Evolutionary conservation across 345 rosid species (phyloP).

Genomic region (Eucalyptus erythrocorys): DNA sequence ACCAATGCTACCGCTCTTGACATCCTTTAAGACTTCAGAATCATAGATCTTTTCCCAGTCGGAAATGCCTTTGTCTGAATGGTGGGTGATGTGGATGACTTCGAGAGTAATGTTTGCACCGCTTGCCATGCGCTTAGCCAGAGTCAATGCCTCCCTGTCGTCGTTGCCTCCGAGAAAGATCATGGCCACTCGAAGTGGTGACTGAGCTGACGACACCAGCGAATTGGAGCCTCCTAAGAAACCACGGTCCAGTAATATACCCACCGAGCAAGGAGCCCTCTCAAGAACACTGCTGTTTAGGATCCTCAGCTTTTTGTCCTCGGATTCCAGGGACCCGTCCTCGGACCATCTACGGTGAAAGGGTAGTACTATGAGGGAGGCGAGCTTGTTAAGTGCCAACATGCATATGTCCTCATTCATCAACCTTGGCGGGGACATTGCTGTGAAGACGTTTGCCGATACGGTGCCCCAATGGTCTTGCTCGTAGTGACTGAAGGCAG

Average conservation of each 20-base stretch:
- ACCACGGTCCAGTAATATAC: slow-evolving; percentile 16
- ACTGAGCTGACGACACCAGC: background rate
- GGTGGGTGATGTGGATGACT: background rate
- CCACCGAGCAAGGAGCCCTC: slow-evolving; percentile 24
- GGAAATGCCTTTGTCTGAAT: background rate
- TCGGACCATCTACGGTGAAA: slow-evolving; percentile 21
- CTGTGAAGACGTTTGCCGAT: slow-evolving; percentile 12
- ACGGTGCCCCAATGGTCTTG: background rate
- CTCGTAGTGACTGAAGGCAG: slow-evolving; percentile 9
- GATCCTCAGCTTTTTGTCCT: background rate
- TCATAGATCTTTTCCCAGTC: background rate
- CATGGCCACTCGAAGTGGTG: background rate
- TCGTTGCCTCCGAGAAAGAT: slow-evolving; percentile 22
- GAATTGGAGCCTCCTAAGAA: background rate
- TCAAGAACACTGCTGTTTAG: slow-evolving; percentile 17
- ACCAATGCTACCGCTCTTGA: background rate
- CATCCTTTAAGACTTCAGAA: background rate
- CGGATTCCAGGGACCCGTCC: slow-evolving; percentile 7
- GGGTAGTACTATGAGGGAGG: slow-evolving; percentile 24
- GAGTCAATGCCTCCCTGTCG: slow-evolving; percentile 23
- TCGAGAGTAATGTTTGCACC: background rate
- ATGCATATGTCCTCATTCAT: slow-evolving; percentile 27
- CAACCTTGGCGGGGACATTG: slow-evolving; percentile 16
- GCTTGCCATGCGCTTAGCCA: slow-evolving; percentile 6
- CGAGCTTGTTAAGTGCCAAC: slow-evolving; percentile 14